A percentile compares a stretch with the other conserved stretches of the same genome.
Evolutionary conservation across 257 asterid species (phyloP).

Genomic region (Nicotiana otophora): DNA sequence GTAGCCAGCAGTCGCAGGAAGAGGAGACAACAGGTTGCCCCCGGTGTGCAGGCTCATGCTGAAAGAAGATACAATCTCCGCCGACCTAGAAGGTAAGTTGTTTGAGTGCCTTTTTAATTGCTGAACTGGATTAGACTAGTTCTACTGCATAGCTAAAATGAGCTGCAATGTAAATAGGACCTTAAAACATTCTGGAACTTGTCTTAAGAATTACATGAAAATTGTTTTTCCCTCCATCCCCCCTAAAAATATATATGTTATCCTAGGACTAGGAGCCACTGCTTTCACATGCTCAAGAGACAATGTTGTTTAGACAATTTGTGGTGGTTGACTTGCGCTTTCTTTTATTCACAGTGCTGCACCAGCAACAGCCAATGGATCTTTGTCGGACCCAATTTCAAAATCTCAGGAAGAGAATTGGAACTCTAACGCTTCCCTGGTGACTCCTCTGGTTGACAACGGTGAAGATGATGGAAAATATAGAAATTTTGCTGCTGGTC

Average conservation of each 20-base stretch:
- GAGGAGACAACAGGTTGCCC: conserved; percentile 59
- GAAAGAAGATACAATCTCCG: conserved; percentile 91
- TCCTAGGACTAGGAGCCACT: not conserved
- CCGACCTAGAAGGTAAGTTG: conserved; percentile 50
- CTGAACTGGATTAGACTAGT: not conserved
- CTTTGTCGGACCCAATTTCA: conserved; percentile 29
- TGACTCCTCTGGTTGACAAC: conserved; percentile 21
- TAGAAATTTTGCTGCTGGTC: conserved; percentile 40
- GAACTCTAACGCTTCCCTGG: conserved; percentile 27
- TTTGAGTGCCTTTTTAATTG: conserved; percentile 5
- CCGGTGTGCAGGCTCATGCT: conserved; percentile 38
- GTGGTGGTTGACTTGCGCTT: not conserved
- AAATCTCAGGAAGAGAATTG: conserved; percentile 29
- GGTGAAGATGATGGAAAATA: conserved; percentile 34
- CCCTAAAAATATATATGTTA: not conserved
- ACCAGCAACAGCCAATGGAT: conserved; percentile 47
- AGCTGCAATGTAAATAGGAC: not conserved
- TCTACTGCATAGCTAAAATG: not conserved
- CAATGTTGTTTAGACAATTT: not conserved
- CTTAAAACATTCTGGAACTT: not conserved
- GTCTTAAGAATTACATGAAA: not conserved
- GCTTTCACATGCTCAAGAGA: not conserved
- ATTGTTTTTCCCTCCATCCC: not conserved
- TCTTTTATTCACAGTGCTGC: conserved; percentile 44
- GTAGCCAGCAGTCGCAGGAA: conserved; percentile 50